phyloP scores from a whole-genome alignment of 345 rosid species.

The Salix koriyanagi region DNA sequence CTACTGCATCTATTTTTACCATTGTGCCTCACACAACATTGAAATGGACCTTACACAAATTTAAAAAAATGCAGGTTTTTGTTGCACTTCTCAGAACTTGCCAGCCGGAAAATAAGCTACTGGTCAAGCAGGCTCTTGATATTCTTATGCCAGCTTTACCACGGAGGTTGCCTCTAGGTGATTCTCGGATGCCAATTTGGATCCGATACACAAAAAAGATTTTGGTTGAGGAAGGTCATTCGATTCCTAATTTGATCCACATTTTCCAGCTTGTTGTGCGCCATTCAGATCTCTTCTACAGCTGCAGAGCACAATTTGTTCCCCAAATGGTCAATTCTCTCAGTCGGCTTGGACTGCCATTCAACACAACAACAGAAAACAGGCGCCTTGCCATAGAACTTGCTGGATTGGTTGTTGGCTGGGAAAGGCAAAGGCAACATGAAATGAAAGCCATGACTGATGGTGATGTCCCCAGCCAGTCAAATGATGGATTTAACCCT shows the following conservation, averaged over 20 bases:
- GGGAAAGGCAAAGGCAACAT: slow-evolving; percentile 98
- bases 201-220: slow-evolving; percentile 96
- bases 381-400: slow-evolving; percentile 98
- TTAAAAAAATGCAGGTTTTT: slow-evolving; percentile 67
- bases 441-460: slow-evolving; percentile 73
- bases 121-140: slow-evolving; percentile 98
- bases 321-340: slow-evolving; percentile 99
- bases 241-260: slow-evolving; percentile 92
- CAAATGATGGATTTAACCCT: slow-evolving; percentile 51
- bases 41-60: slow-evolving; percentile 4
- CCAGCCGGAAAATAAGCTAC: slow-evolving; percentile 94
- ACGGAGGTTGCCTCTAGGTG: slow-evolving; percentile 87
- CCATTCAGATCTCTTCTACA: slow-evolving; percentile 92
- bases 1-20: neutral
- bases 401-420: slow-evolving; percentile 96
- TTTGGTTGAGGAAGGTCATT: slow-evolving; percentile 97
- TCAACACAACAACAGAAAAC: slow-evolving; percentile 85
- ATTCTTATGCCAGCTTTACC: slow-evolving; percentile 98
- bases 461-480: slow-evolving; percentile 57
- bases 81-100: slow-evolving; percentile 98
- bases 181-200: slow-evolving; percentile 99
- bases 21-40: neutral
- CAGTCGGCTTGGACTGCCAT: slow-evolving; percentile 96
- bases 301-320: slow-evolving; percentile 98
- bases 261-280: slow-evolving; percentile 97